Base-by-base conservation (phyloP, 1,139 yeast species). In the Petasospora fabianii region DNA sequence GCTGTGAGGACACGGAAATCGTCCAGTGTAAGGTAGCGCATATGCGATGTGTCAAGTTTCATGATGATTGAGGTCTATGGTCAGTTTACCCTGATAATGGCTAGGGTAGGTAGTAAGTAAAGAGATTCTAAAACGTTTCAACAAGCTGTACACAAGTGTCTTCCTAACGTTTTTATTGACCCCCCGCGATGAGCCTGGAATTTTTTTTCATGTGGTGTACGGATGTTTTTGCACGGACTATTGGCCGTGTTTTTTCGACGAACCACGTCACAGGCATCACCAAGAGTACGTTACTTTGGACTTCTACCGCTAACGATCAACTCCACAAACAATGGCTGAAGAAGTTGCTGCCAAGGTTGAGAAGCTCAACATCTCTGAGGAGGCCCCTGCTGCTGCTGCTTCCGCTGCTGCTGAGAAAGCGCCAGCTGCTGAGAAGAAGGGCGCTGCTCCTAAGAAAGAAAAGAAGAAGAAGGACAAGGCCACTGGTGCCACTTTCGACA, bases 1-100 rank as follows among this genome's bases (percentile, higher is more conserved):
- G 96, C 97, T 44, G 83, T 84, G 39, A 92, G 76, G 14, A 88
- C 95, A 43, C 84, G 73, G 69, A 87, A 92, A 65, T 92, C 98
- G 48, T 88, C 97, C 5, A 82, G 71, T 51, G 96, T 81, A 58
- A 92, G 69, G 59, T 90, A 92, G 63, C 97, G 74, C 96, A 92
- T 85, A 59, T 88, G 95, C 15, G 94, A 72, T 1, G 95, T 84
- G 55, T 92, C 97, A 41, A 92, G 71, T 73, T 88, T 92, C 97
- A 90, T 90, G 26, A 13, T 22, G 11, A 10, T n/a, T n/a, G n/a
- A n/a, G n/a, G n/a, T n/a, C n/a, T n/a, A n/a, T n/a, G n/a, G n/a
- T n/a, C n/a, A n/a, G n/a, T n/a, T n/a, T n/a, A n/a, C n/a, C n/a
- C n/a, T n/a, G n/a, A n/a, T n/a, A n/a, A n/a, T n/a, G n/a, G n/a